Conservation (phyloP, 805 yeast species). For the Citeromyces matritensis region DNA sequence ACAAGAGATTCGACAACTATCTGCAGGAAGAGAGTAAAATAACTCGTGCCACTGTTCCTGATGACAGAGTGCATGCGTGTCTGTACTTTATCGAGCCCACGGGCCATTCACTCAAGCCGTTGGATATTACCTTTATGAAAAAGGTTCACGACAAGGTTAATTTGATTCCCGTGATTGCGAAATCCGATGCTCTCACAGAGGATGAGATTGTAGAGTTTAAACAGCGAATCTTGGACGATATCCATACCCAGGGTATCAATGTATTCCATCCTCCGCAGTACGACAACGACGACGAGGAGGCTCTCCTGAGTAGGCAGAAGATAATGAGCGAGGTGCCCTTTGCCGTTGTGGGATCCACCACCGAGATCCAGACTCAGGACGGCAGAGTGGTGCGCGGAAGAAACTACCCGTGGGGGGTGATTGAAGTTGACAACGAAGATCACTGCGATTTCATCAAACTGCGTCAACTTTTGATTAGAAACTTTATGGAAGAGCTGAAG, state of each 20-base stretch:
- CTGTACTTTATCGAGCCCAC: slow-evolving; percentile 94
- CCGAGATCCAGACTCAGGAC: slow-evolving; percentile 49
- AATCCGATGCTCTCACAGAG: slow-evolving; percentile 84
- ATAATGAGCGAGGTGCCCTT: slow-evolving; percentile 70
- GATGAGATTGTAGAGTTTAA: slow-evolving; percentile 73
- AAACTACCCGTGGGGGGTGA: slow-evolving; percentile 91
- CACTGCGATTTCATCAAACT: slow-evolving; percentile 86
- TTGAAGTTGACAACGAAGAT: slow-evolving; percentile 88
- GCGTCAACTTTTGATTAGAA: slow-evolving; percentile 79
- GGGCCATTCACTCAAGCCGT: slow-evolving; percentile 80
- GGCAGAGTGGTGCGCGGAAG: slow-evolving; percentile 85
- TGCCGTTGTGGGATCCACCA: slow-evolving; percentile 87
- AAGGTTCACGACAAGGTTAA: slow-evolving; percentile 83
- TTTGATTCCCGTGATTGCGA: slow-evolving; percentile 88
- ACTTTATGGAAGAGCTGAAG: slow-evolving; percentile 85
- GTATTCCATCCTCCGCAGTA: slow-evolving; percentile 66
- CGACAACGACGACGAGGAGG: slow-evolving; percentile 76
- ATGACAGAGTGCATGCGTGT: slow-evolving; percentile 85
- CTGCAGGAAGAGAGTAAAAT: slow-evolving; percentile 83
- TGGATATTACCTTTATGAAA: slow-evolving; percentile 82
- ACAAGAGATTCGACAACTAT: slow-evolving; percentile 71
- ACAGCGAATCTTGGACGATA: slow-evolving; percentile 61
- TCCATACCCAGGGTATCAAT: slow-evolving; percentile 57
- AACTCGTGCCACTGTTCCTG: slow-evolving; percentile 55
- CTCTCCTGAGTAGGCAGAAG: slow-evolving; percentile 46